Percentiles rank a stretch among this genome's conserved stretches.
phyloP scores from a whole-genome alignment of 1,284 basidiomycete genomes.

The Volvariella surrecta region DNA sequence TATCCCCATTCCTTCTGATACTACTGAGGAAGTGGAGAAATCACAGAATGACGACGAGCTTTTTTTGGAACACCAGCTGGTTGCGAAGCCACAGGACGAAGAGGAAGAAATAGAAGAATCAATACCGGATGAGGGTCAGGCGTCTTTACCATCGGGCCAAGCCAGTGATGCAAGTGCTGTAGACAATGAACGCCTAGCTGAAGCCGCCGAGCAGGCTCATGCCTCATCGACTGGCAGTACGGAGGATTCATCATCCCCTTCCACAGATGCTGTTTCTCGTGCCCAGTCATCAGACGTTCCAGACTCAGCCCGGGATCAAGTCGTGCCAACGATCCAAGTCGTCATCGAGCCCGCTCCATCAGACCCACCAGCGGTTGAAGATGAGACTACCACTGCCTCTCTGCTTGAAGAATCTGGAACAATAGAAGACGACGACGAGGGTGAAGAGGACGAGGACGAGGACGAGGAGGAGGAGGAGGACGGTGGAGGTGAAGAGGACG shows the following conservation, averaged over 20 bases:
- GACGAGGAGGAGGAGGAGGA: not conserved
- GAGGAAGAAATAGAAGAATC: not conserved
- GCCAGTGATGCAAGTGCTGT: too few species aligned
- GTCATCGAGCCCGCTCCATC: not conserved
- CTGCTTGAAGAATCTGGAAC: too few species aligned
- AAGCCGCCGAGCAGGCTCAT: too few species aligned
- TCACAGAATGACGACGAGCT: not conserved
- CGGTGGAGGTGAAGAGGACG: not conserved
- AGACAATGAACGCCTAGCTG: too few species aligned
- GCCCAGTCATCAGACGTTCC: too few species aligned
- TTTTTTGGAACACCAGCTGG: constrained; percentile 2
- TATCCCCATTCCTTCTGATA: constrained; percentile 3
- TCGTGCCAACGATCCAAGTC: too few species aligned
- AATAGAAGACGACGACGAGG: not conserved
- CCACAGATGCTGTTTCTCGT: too few species aligned
- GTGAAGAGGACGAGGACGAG: constrained; percentile 3
- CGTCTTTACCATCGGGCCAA: too few species aligned
- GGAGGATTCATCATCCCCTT: too few species aligned
- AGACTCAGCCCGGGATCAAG: too few species aligned
- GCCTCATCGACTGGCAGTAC: too few species aligned
- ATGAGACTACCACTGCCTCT: not conserved
- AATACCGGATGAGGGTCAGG: not conserved
- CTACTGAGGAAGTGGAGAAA: constrained; percentile 9
- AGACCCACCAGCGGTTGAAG: not conserved
- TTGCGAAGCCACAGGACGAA: constrained; percentile 1